A percentile compares a stretch with the other conserved stretches of the same genome.
Conservation (phyloP, 148 eudicot genomes). For the Chenopodium quinoa region DNA sequence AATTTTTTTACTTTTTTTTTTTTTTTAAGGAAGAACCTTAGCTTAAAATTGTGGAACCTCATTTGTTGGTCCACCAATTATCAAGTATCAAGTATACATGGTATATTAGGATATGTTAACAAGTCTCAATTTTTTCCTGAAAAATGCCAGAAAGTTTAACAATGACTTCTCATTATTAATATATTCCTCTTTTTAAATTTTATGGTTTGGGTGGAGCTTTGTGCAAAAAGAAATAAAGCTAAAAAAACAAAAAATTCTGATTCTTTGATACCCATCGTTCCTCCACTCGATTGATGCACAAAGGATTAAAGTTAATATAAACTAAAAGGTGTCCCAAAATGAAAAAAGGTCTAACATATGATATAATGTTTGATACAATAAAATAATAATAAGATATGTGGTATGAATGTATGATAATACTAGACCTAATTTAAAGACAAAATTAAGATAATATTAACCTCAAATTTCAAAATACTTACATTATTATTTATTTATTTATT, state of each 20-base stretch:
- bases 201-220: conserved; percentile 30
- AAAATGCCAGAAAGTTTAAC: conserved; percentile 17
- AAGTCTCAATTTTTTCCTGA: conserved; percentile 14
- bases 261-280: conserved; percentile 40
- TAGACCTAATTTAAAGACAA: no score
- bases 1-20: no score
- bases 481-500: no score
- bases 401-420: no score
- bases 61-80: not conserved
- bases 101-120: not conserved
- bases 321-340: conserved; percentile 8
- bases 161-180: conserved; percentile 19
- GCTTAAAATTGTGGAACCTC: not conserved
- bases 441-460: no score
- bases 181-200: not conserved
- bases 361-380: no score
- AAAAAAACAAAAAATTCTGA: conserved; percentile 27
- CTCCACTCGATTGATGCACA: conserved; percentile 30
- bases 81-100: not conserved
- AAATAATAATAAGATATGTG: no score
- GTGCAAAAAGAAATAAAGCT: conserved; percentile 13
- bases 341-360: not conserved
- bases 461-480: no score
- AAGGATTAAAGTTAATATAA: conserved; percentile 31
- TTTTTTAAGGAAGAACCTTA: not conserved